A percentile compares a stretch with the other conserved stretches of the same genome.
phyloP scores from a whole-genome alignment of 345 rosid genomes.

The Garcia nutans region DNA sequence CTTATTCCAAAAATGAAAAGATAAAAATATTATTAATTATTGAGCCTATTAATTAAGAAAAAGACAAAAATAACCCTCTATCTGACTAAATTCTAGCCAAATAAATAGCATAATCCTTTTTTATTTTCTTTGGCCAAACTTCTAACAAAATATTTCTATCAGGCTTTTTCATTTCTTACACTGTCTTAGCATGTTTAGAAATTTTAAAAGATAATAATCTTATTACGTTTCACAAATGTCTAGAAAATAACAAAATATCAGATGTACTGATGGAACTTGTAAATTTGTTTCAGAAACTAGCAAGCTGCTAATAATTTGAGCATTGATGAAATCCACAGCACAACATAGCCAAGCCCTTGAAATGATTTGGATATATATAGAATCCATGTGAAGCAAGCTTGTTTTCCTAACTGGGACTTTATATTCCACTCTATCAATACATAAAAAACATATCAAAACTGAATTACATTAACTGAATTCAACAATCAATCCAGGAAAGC shows the following conservation, averaged over 20 bases:
- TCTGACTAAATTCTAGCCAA: no score
- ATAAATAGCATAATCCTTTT: no score
- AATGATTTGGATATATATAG: not conserved
- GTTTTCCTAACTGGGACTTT: constrained; percentile 18
- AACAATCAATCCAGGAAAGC: constrained; percentile 33
- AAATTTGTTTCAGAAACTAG: constrained; percentile 10
- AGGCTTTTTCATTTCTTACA: no score
- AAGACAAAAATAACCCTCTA: no score
- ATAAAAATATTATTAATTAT: no score
- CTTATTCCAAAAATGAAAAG: no score
- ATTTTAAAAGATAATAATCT: no score
- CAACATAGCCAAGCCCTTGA: constrained; percentile 10
- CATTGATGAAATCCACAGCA: not conserved
- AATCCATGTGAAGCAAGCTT: constrained; percentile 16
- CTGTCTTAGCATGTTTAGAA: no score
- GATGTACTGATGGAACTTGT: not conserved
- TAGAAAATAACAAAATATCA: not conserved
- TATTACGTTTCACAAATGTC: no score
- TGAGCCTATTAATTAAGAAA: no score
- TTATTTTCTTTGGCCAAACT: no score
- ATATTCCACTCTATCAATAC: constrained; percentile 31
- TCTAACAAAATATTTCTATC: no score
- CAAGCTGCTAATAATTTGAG: not conserved
- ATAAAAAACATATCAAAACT: constrained; percentile 33
- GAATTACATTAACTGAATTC: constrained; percentile 18